Evolutionary conservation across 2,329 filamentous ascomycete genomes (phyloP).

Genomic region (Fusarium citri): DNA sequence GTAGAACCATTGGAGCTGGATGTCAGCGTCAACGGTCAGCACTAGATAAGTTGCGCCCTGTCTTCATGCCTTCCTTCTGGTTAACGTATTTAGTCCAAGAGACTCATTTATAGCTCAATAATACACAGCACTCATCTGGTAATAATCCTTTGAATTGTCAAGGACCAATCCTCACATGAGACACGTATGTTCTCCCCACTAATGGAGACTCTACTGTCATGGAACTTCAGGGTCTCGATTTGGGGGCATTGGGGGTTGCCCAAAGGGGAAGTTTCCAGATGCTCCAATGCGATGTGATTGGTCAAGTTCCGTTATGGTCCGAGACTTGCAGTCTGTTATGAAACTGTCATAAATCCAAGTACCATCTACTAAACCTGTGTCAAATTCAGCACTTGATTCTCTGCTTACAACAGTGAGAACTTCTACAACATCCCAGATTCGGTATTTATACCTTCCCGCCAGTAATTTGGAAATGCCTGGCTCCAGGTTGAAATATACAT

Average conservation of each 20-base stretch:
- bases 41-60: neutral
- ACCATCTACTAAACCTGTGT: neutral
- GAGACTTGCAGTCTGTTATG: neutral
- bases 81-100: neutral
- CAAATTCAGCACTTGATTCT: neutral
- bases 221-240: neutral
- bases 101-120: neutral
- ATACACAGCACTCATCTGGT: neutral
- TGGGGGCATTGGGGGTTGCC: slow-evolving; percentile 21
- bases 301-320: neutral
- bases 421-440: neutral
- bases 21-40: neutral
- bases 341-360: neutral
- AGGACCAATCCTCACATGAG: neutral
- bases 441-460: neutral
- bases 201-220: neutral
- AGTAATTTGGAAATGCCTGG: neutral
- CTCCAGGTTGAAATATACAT: neutral
- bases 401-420: neutral
- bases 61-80: neutral
- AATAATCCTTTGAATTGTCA: neutral
- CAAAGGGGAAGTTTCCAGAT: slow-evolving; percentile 12
- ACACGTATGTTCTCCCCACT: neutral
- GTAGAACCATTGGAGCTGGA: neutral
- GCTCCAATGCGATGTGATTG: slow-evolving; percentile 16